These are phyloP conservation scores for Starmerella sirachaensis DNA, from an alignment of 805 yeast species.

Conservation along the genomic window DNA sequence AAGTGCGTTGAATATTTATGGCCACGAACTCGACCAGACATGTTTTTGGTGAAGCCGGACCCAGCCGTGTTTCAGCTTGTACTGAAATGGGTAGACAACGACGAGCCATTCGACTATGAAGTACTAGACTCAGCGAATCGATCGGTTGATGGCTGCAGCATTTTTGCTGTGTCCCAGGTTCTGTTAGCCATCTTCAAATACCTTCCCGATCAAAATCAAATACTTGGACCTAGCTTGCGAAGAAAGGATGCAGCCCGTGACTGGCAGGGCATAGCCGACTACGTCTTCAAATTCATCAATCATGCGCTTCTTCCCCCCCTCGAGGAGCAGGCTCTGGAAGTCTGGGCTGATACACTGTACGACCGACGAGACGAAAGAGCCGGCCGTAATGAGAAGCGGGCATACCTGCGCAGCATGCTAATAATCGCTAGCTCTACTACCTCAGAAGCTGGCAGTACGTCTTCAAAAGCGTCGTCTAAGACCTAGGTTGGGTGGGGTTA, in stretches of 20 bases:
- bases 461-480: too few species aligned
- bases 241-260: constrained; percentile 1
- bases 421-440: constrained; percentile 9
- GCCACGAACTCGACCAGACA: constrained; percentile 18
- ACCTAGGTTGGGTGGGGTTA: too few species aligned
- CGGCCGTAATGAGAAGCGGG: constrained; percentile 15
- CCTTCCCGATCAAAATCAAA: constrained; percentile 16
- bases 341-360: constrained; percentile 16
- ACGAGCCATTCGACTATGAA: constrained; percentile 25
- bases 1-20: constrained; percentile 29
- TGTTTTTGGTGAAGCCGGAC: constrained; percentile 23
- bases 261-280: constrained; percentile 1
- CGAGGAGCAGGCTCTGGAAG: constrained; percentile 8
- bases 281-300: constrained; percentile 10
- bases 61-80: constrained; percentile 21
- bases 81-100: constrained; percentile 29
- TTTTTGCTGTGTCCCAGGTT: constrained; percentile 32
- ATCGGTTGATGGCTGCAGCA: constrained; percentile 29
- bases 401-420: constrained; percentile 14
- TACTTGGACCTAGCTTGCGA: constrained; percentile 14
- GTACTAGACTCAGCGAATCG: constrained; percentile 24
- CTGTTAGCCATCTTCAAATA: constrained; percentile 16
- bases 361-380: constrained; percentile 15
- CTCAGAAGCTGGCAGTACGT: too few species aligned
- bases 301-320: constrained; percentile 1